Base-by-base conservation (phyloP, 208 protist genomes). In the Tritrichomonas musculus region DNA sequence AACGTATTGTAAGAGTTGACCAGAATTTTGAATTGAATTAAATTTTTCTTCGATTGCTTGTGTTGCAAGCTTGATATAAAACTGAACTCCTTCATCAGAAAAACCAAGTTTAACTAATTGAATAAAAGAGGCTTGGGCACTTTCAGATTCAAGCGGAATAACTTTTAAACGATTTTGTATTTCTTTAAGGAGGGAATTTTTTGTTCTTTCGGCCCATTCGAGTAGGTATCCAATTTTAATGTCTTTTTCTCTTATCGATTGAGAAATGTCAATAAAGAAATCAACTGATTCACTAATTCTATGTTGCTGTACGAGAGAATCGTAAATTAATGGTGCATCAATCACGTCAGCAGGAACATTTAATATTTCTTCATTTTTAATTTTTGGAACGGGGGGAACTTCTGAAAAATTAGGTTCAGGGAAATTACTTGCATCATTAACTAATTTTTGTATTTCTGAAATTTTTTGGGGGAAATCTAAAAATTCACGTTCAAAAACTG, bases 401-500 rank as follows among this genome's bases (percentile, higher is more conserved):
- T 88, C 77, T 20, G 44, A 41, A 17, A 88, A 53, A 14, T 20
- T 57, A 11, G 77, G 77, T 39, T 41, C 47, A 14, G 77, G 77
- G 20, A 88, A 50, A 39, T 14, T 57, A 11, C 1, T 0, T 5
- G 47, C 47, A 13, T 88, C 47, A 27, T 44, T 14, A 27, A 88
- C 77, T 17, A 88, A 20, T 13, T 47, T 88, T n/a, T 53, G 41
- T 0, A 88, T 8, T 39, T 47, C 47, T 20, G 44, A 20, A 36
- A 88, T 88, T 39, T 57, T 53, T 57, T 88, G 77, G 33, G 77
- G 77, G n/a, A 88, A 88, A 57, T 88, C 77, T 27, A 36, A 8
- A 50, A 88, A 88, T 17, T 88, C 77, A 53, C 77, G 41, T 39
- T 88, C 77, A n/a, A 88, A 88, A 20, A 49, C 33, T 39, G 77